A percentile compares a stretch with the other conserved stretches of the same genome.
Conservation (phyloP, 768 basidiomycete species). For the Boletus pseudo-olivaceus region DNA sequence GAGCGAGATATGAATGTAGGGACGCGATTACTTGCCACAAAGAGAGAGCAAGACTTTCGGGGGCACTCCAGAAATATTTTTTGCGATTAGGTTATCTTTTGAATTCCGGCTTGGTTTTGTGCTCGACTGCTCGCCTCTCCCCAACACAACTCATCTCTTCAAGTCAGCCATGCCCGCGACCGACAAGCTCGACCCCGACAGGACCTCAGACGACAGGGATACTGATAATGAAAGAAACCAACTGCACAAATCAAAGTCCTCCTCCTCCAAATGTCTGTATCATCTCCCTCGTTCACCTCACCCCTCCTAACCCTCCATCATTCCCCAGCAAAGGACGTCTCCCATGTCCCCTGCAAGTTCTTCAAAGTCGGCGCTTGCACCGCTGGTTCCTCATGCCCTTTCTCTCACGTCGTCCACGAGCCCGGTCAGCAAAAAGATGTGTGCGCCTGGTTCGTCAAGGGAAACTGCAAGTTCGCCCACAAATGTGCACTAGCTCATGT, state of each 20-base stretch:
- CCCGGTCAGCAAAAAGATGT: conserved; percentile 78
- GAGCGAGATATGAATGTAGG: too few species aligned
- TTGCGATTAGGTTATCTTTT: conserved; percentile 2
- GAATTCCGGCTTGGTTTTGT: background rate
- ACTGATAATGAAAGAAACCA: conserved; percentile 18
- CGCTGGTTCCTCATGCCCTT: conserved; percentile 92
- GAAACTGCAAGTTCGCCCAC: conserved; percentile 78
- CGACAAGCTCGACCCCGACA: conserved; percentile 22
- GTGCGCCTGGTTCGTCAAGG: conserved; percentile 91
- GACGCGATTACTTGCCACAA: background rate
- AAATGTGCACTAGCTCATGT: conserved; percentile 94
- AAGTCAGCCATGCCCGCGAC: conserved; percentile 14
- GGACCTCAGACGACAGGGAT: conserved; percentile 18
- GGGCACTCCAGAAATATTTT: background rate
- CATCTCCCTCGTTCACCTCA: background rate
- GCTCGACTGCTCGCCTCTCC: background rate
- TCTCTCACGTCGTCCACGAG: conserved; percentile 76
- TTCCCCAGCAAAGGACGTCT: conserved; percentile 75
- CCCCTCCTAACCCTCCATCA: background rate
- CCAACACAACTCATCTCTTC: background rate
- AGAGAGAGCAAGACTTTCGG: background rate
- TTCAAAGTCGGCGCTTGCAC: conserved; percentile 93
- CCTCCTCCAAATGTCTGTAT: conserved; percentile 33
- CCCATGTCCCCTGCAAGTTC: conserved; percentile 98
- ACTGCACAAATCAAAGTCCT: conserved; percentile 22